These are phyloP conservation scores for Kitagawia praeruptora DNA, from an alignment of 129 eudicot genomes.

Conservation along the genomic window DNA sequence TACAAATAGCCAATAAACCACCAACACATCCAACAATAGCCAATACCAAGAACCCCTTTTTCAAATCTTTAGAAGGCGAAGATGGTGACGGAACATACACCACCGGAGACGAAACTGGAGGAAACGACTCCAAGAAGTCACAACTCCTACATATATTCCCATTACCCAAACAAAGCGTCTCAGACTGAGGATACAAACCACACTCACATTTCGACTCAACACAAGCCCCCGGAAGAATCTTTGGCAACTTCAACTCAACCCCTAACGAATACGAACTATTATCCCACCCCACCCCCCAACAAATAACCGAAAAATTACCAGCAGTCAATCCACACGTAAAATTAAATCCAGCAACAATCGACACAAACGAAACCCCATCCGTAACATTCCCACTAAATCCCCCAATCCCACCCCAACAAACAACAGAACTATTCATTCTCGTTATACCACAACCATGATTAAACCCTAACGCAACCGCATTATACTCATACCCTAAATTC, in stretches of 20 bases:
- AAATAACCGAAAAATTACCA: conserved; percentile 39
- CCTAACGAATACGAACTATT: conserved; percentile 31
- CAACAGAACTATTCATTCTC: conserved; percentile 9
- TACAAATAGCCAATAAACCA: conserved; percentile 8
- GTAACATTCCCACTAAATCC: conserved; percentile 12
- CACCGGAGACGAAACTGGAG: conserved; percentile 25
- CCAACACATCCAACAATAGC: conserved; percentile 14
- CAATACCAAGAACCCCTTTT: conserved; percentile 13
- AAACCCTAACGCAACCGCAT: conserved; percentile 3
- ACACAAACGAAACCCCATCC: conserved; percentile 17
- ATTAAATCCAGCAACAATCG: conserved; percentile 20
- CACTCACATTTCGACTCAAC: conserved; percentile 48
- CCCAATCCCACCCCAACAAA: conserved; percentile 24
- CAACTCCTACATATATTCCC: conserved; percentile 80
- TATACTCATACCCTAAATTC: background rate
- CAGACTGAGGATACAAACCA: conserved; percentile 64
- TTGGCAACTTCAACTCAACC: conserved; percentile 43
- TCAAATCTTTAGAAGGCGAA: conserved; percentile 43
- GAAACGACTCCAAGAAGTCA: conserved; percentile 17
- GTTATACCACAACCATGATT: conserved; percentile 16
- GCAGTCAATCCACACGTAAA: conserved; percentile 29
- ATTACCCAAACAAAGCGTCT: conserved; percentile 57
- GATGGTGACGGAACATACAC: conserved; percentile 12
- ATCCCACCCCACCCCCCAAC: conserved; percentile 97
- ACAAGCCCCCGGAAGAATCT: conserved; percentile 83